Evolutionary conservation across 768 basidiomycete genomes (phyloP).

Genomic region (Lactifluus piperatus): DNA sequence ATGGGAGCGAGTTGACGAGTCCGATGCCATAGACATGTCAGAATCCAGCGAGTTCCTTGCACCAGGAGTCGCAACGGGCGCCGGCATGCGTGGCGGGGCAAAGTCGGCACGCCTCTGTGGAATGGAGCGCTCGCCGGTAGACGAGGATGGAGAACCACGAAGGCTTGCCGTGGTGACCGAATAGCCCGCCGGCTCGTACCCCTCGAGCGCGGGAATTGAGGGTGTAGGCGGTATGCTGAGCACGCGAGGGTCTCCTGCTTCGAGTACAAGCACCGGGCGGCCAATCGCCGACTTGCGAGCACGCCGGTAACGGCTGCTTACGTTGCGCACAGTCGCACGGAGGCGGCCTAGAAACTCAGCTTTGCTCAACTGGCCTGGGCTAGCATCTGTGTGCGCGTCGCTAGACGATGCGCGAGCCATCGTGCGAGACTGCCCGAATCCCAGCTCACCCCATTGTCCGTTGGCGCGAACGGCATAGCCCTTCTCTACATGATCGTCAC

Average conservation of each 20-base stretch:
- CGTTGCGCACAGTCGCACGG: conserved; percentile 53
- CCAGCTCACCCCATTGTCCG: conserved; percentile 28
- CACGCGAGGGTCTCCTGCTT: conserved; percentile 11
- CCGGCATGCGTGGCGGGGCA: conserved; percentile 40
- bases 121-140: conserved; percentile 56
- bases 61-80: conserved; percentile 16
- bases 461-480: conserved; percentile 29
- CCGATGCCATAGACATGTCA: conserved; percentile 25
- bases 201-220: conserved; percentile 11
- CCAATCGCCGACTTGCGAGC: conserved; percentile 41
- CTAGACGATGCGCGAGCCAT: conserved; percentile 21
- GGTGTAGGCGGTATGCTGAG: conserved; percentile 9
- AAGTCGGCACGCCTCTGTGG: conserved; percentile 64
- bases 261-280: conserved; percentile 42
- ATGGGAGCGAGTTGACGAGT: conserved; percentile 29
- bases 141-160: conserved; percentile 51
- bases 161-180: conserved; percentile 40
- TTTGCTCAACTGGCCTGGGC: conserved; percentile 59
- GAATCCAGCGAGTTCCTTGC: conserved; percentile 21
- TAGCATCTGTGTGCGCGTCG: conserved; percentile 23
- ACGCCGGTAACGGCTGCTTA: conserved; percentile 48
- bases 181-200: conserved; percentile 26
- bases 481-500: conserved; percentile 20
- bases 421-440: conserved; percentile 44
- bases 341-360: conserved; percentile 59